Conservation (phyloP, 2,329 filamentous ascomycete species). For the Sordariomycetes sp. region DNA sequence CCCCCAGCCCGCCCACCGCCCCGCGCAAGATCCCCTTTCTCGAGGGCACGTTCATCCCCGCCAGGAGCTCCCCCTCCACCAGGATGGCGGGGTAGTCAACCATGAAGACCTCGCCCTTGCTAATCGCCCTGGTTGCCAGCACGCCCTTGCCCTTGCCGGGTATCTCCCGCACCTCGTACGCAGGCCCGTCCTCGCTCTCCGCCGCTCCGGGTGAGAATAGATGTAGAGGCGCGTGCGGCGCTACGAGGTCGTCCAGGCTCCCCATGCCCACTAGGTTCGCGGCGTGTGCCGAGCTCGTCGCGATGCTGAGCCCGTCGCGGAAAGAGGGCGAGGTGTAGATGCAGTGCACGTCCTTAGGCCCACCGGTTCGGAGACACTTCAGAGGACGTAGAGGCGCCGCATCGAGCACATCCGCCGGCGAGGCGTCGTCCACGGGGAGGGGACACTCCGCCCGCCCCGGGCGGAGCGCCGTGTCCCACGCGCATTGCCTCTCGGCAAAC, state of each 20-base stretch:
- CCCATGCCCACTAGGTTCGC: not conserved
- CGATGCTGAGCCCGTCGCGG: not conserved
- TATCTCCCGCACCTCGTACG: constrained; percentile 15
- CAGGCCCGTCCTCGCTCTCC: not conserved
- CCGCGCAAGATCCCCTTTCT: constrained; percentile 15
- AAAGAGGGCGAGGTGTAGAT: not conserved
- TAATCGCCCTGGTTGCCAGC: constrained; percentile 18
- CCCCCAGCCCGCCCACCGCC: constrained; percentile 16
- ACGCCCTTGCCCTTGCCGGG: constrained; percentile 19
- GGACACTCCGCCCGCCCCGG: not conserved
- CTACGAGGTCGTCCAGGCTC: not conserved
- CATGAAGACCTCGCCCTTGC: constrained; percentile 19
- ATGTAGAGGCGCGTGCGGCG: not conserved
- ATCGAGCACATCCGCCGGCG: not conserved
- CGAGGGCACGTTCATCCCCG: constrained; percentile 10
- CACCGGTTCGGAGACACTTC: not conserved
- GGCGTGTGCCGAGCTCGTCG: not conserved
- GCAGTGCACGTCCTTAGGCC: not conserved
- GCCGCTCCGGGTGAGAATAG: not conserved
- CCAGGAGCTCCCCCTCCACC: constrained; percentile 11
- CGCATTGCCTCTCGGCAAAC: not conserved
- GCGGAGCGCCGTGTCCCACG: not conserved
- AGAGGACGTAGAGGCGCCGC: not conserved
- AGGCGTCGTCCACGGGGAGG: not conserved
- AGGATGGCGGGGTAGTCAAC: constrained; percentile 16